Evolutionary conservation across 2,329 filamentous ascomycete species (phyloP).

Genomic region (Atkinsonella hypoxylon): DNA sequence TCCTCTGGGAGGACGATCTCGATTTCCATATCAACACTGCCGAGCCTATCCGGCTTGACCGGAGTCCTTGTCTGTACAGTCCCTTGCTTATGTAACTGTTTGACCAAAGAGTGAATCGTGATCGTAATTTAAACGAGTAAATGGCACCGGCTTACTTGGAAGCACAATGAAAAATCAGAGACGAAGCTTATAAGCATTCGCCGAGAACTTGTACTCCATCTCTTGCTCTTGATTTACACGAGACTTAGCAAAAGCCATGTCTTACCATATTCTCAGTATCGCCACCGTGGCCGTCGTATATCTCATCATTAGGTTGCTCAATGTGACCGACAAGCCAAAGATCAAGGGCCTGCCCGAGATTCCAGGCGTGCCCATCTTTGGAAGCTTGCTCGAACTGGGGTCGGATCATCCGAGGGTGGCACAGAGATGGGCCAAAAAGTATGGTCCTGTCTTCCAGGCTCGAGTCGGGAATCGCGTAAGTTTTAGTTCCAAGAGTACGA

Average conservation of each 20-base stretch:
- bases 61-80: too few relatives aligned
- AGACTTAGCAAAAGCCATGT: constrained; percentile 4
- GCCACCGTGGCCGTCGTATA: constrained; percentile 11
- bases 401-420: constrained; percentile 42
- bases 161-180: too few relatives aligned
- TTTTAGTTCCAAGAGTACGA: neutral
- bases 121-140: too few relatives aligned
- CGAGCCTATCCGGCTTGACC: too few relatives aligned
- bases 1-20: too few relatives aligned
- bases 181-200: too few relatives aligned
- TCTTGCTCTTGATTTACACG: too few relatives aligned
- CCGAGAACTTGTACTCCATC: too few relatives aligned
- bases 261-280: constrained; percentile 10
- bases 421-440: constrained; percentile 45
- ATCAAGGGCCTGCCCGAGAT: constrained; percentile 51
- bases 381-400: constrained; percentile 50
- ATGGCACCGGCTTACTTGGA: too few relatives aligned
- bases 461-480: constrained; percentile 54
- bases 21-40: too few relatives aligned
- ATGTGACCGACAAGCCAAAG: constrained; percentile 42
- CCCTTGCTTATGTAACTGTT: too few relatives aligned
- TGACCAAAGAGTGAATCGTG: too few relatives aligned
- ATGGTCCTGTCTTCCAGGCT: constrained; percentile 54
- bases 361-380: constrained; percentile 49
- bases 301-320: constrained; percentile 21